A percentile compares a stretch with the other conserved stretches of the same genome.
Conservation (phyloP, 2,329 filamentous ascomycete genomes). For the Ophiognomonia clavigignenti-juglandacearum region DNA sequence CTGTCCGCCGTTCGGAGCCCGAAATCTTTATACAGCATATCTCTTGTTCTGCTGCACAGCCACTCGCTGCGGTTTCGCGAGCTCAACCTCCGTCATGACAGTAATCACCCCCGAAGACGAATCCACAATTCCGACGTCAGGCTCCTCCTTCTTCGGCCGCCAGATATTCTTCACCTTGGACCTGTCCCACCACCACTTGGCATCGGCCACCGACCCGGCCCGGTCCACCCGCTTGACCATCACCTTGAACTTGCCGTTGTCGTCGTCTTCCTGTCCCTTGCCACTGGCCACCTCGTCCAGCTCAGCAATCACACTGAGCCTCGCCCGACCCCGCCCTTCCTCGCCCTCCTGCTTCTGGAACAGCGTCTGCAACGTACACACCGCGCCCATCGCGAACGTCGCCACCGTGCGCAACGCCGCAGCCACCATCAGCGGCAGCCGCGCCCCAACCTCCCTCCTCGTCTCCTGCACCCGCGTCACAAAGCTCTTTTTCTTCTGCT, state of each 20-base stretch:
- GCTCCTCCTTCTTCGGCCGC: background rate
- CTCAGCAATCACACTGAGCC: background rate
- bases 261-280: background rate
- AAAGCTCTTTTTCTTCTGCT: too few species aligned
- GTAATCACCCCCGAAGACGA: background rate
- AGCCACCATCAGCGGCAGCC: background rate
- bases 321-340: background rate
- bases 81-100: background rate
- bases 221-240: background rate
- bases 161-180: background rate
- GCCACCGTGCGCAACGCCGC: background rate
- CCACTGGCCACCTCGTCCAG: background rate
- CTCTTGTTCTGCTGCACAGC: background rate
- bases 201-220: background rate
- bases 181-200: background rate
- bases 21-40: background rate
- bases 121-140: too few species aligned
- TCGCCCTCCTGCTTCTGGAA: background rate
- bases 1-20: background rate
- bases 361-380: background rate
- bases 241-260: background rate
- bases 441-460: too few species aligned
- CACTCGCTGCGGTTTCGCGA: background rate
- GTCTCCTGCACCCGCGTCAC: too few species aligned
- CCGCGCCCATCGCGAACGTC: background rate